phyloP scores from a whole-genome alignment of 495 filamentous ascomycete genomes.

The Aspergillus indologenus region DNA sequence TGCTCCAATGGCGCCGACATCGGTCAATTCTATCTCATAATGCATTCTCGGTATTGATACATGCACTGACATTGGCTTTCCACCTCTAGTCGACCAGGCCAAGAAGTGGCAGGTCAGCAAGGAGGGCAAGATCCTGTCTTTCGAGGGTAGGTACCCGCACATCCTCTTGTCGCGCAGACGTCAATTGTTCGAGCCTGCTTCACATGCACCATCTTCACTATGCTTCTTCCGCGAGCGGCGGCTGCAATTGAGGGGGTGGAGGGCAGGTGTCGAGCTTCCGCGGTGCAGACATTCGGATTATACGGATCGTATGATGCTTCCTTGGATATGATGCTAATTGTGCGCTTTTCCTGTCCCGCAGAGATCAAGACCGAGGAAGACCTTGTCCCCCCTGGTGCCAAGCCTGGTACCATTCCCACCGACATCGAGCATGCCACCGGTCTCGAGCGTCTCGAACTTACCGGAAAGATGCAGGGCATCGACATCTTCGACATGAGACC shows the following conservation, averaged over 20 bases:
- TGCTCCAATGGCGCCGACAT: constrained; percentile 24
- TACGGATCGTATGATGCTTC: neutral
- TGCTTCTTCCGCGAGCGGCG: neutral
- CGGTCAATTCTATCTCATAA: neutral
- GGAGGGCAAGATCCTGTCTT: constrained; percentile 45
- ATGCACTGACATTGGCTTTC: constrained; percentile 30
- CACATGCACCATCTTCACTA: neutral
- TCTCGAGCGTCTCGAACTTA: constrained; percentile 95
- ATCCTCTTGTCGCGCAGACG: constrained; percentile 4
- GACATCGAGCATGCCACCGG: constrained; percentile 94
- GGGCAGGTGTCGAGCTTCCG: neutral
- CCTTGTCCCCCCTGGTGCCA: constrained; percentile 77
- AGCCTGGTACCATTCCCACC: constrained; percentile 79
- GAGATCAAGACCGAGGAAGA: constrained; percentile 80
- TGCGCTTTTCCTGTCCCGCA: constrained; percentile 37
- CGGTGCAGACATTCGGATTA: neutral
- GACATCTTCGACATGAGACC: constrained; percentile 99
- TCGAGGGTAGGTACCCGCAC: constrained; percentile 38
- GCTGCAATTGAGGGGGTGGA: constrained; percentile 9
- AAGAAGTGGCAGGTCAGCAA: constrained; percentile 40
- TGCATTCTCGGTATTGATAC: neutral
- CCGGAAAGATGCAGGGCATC: constrained; percentile 98
- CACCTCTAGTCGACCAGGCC: constrained; percentile 32
- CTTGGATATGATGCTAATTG: constrained; percentile 11
- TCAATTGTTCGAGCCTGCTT: constrained; percentile 18